Base-by-base conservation (phyloP, 2,329 filamentous ascomycete species). In the Sclerotinia minor region DNA sequence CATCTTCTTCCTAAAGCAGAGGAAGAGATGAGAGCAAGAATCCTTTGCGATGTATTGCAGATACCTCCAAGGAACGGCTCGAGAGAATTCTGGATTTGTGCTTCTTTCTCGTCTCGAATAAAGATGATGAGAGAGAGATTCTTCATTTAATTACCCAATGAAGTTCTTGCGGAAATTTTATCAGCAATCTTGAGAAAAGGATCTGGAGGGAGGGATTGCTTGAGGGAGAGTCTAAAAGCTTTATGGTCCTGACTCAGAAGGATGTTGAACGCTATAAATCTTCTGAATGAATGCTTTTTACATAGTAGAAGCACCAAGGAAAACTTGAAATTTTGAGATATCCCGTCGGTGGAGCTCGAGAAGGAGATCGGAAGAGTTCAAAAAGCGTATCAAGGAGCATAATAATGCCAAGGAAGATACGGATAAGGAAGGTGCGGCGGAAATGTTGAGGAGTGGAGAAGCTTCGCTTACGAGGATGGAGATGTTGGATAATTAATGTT, bases 51-150 rank as follows among this genome's bases (percentile, higher is more conserved):
- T 5, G 8, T 60, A 26, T 9, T 60, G 24, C 15, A 60, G 11
- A 32, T 9, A 7, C 17, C 41, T 32, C 41, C 58, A 19, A 26
- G 47, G 32, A 60, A 2, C 17, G 58, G 47, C n/a, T 19, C 2
- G 44, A 60, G 24, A 45, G 24, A 38, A n/a, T 60, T 8, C 38
- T 60, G 13, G 58, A 60, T 47, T 17, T 60, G 29, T 60, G 58
- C 26, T 47, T 49, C 41, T 49, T 7, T 24, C 11, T 47, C 32
- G 5, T 60, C 44, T 35, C 15, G n/a, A 38, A 29, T 17, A 5
- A 26, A 21, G 2, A 11, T 11, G 2, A 11, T 11, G 6, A 6
- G 5, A 29, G 9, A 7, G 4, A 52, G 38, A 5, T 41, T 13
- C 38, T 7, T n/a, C 11, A 8, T 21, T 44, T 41, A n/a, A n/a